Evolutionary conservation across 257 asterid genomes (phyloP), one percentile per base, ranked within the genome.

Genomic region (Voacanga thouarsii): DNA sequence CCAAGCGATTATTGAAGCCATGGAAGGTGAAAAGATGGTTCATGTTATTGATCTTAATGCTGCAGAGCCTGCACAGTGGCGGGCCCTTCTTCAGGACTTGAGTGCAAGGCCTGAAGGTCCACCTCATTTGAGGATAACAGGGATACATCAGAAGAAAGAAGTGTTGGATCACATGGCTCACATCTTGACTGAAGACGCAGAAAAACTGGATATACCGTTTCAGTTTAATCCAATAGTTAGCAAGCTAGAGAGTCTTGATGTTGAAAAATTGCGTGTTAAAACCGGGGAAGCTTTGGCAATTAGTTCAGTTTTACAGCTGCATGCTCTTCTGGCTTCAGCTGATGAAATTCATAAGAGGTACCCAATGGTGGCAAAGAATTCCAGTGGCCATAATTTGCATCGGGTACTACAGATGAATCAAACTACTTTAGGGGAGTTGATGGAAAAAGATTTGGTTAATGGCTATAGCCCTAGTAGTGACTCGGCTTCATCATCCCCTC

Each of bases 31-130:
- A 56, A 94, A 88, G 79, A 85, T 94, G 91, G 99, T 94, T 80
- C 99, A 94, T 78, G 91, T 94, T 12, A 80, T 94, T 26, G 99
- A 94, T 83, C 86, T 94, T 24, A 88, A 89, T 53, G 92, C 93
- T 3, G 44, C 84, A 0, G 99, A 92, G 66, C 96, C 99, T 0
- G 74, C 89, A 0, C 99, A 93, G 77, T 91, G 97, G 99, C 90
- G 96, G 12, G 96, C 96, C 0, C 87, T 94, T 63, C 94, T 94
- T n/a, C 94, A 93, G 12, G 97, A 91, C 86, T 72, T 94, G 82
- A 89, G 98, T 19, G 97, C 98, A 1, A 91, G 99, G 8, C 99
- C 99, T 3, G 99, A 94, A 81, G 99, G 99, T 6, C 98, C 99
- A 33, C 99, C 99, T 5, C 97, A 94, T 86, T 80, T 94, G 88